These are phyloP conservation scores for Wickerhamiella lipophila DNA, from an alignment of 805 yeast genomes.

Conservation along the genomic window DNA sequence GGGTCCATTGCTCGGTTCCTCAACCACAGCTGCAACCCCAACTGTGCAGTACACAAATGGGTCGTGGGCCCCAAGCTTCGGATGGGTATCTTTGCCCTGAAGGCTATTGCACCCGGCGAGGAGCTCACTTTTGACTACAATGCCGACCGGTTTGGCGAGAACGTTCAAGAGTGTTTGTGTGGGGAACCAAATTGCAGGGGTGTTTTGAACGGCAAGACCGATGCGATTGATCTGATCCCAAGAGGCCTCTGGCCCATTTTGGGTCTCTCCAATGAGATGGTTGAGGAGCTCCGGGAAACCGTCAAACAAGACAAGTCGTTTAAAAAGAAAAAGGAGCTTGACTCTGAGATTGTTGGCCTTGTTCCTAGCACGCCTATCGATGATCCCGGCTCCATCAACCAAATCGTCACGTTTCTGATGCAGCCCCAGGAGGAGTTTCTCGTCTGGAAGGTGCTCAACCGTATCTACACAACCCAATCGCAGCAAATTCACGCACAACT, in stretches of 20 bases:
- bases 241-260: conserved; percentile 74
- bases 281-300: conserved; percentile 33
- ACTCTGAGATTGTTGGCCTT: conserved; percentile 35
- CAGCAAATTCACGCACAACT: conserved; percentile 43
- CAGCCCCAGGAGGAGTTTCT: conserved; percentile 60
- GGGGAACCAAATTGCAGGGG: conserved; percentile 89
- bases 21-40: conserved; percentile 91
- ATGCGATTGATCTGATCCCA: conserved; percentile 86
- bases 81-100: conserved; percentile 90
- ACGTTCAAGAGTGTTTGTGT: conserved; percentile 87
- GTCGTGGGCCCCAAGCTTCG: conserved; percentile 78
- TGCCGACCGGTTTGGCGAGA: conserved; percentile 92
- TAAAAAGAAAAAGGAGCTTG: conserved; percentile 40
- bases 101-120: conserved; percentile 61
- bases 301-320: conserved; percentile 14
- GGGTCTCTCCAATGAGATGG: conserved; percentile 56
- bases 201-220: conserved; percentile 91
- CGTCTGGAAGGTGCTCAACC: conserved; percentile 50
- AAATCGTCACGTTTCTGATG: conserved; percentile 68
- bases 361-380: conserved; percentile 40
- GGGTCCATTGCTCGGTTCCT: conserved; percentile 87
- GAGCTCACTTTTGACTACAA: conserved; percentile 88
- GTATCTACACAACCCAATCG: conserved; percentile 46
- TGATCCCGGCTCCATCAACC: conserved; percentile 49
- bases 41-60: conserved; percentile 94